Evolutionary conservation across 2,329 filamentous ascomycete species (phyloP).

Genomic region (Raffaelea ambrosiae): DNA sequence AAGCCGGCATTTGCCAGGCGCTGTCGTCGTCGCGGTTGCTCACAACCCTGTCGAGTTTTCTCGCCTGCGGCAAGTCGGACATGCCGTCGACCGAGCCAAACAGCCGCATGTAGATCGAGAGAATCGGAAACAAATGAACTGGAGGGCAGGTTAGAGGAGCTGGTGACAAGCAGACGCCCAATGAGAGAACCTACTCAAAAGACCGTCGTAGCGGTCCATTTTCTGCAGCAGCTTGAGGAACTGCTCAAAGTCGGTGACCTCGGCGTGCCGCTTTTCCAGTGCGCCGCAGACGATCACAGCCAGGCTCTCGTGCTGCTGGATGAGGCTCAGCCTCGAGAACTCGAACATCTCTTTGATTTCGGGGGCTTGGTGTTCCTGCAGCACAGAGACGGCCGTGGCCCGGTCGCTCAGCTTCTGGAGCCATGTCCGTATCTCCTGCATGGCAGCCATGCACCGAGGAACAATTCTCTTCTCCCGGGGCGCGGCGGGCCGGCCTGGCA

Average conservation of each 20-base stretch:
- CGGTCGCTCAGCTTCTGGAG: conserved; percentile 69
- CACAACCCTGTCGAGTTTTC: conserved; percentile 60
- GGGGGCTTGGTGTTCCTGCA: conserved; percentile 52
- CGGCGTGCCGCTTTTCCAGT: conserved; percentile 66
- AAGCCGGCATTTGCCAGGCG: conserved; percentile 62
- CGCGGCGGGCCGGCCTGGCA: conserved; percentile 33
- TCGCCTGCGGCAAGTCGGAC: conserved; percentile 58
- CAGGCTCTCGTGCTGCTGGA: conserved; percentile 83
- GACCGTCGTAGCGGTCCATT: conserved; percentile 66
- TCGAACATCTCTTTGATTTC: conserved; percentile 72
- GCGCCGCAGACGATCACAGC: conserved; percentile 72
- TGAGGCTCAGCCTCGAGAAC: conserved; percentile 70
- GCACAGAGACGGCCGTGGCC: conserved; percentile 63
- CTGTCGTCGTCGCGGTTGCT: conserved; percentile 58
- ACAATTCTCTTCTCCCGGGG: conserved; percentile 52
- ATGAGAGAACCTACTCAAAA: conserved; percentile 33
- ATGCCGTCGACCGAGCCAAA: conserved; percentile 72
- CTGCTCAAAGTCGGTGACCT: conserved; percentile 61
- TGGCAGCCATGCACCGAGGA: conserved; percentile 64
- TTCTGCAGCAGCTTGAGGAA: conserved; percentile 62
- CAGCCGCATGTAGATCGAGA: conserved; percentile 67
- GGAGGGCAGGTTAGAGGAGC: conserved; percentile 17
- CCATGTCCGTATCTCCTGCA: conserved; percentile 70
- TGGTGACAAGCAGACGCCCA: background rate
- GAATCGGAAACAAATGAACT: conserved; percentile 75